These are phyloP conservation scores for Ustilago trichophora DNA, from an alignment of 1,284 basidiomycete genomes.

Conservation along the genomic window DNA sequence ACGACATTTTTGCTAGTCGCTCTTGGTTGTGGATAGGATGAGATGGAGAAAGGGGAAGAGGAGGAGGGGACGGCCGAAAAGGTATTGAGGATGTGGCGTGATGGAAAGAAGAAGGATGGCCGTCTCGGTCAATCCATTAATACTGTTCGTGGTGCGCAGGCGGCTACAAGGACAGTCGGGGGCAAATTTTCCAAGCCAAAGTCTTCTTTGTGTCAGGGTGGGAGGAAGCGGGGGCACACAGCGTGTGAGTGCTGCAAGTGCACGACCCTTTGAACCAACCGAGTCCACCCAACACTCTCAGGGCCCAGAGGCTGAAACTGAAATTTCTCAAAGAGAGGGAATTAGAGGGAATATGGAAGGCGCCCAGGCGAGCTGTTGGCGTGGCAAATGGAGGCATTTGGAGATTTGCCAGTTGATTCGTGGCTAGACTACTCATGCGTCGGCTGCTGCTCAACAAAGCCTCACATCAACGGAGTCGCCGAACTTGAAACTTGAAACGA, in stretches of 20 bases:
- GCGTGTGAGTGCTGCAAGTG: too few relatives aligned
- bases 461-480: background rate
- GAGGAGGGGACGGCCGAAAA: background rate
- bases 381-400: too few relatives aligned
- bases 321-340: too few relatives aligned
- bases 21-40: background rate
- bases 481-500: slow-evolving; percentile 2
- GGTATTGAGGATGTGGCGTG: slow-evolving; percentile 8
- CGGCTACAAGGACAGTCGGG: slow-evolving; percentile 1
- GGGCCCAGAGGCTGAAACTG: background rate
- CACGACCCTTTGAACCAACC: too few relatives aligned
- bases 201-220: too few relatives aligned
- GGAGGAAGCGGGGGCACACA: too few relatives aligned
- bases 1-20: slow-evolving; percentile 38
- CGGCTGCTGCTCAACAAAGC: background rate
- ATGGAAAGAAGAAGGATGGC: background rate
- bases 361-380: too few relatives aligned
- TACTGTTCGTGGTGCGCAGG: slow-evolving; percentile 7
- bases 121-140: background rate
- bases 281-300: background rate
- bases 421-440: too few relatives aligned
- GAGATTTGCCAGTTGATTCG: too few relatives aligned
- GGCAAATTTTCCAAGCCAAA: slow-evolving; percentile 4
- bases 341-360: too few relatives aligned
- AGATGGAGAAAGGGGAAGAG: background rate